Percentiles rank a stretch among this genome's conserved stretches.
Conservation (phyloP, 371 early-diverging fungal genomes). For the Smittium culicis region DNA sequence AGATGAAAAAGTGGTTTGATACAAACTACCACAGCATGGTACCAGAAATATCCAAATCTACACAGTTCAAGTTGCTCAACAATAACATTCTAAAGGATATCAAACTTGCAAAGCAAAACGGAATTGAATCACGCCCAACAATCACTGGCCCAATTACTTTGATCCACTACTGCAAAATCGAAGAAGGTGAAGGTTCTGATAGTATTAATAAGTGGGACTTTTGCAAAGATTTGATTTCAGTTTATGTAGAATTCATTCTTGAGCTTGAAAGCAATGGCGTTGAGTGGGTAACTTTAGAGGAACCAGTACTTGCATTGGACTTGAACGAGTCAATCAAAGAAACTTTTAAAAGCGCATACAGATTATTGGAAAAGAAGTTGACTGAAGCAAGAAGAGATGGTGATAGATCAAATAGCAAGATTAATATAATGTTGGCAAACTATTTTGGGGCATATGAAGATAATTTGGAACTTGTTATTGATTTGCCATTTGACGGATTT, state of each 20-base stretch:
- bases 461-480: slow-evolving; percentile 50
- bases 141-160: slow-evolving; percentile 84
- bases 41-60: slow-evolving; percentile 66
- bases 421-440: slow-evolving; percentile 56
- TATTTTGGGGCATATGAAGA: slow-evolving; percentile 81
- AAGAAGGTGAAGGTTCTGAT: slow-evolving; percentile 35
- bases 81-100: slow-evolving; percentile 72
- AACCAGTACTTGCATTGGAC: slow-evolving; percentile 75
- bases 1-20: slow-evolving; percentile 95
- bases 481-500: slow-evolving; percentile 61
- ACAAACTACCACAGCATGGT: slow-evolving; percentile 86
- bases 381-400: neutral
- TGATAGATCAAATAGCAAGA: slow-evolving; percentile 31
- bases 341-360: slow-evolving; percentile 47
- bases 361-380: slow-evolving; percentile 16
- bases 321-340: slow-evolving; percentile 35
- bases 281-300: slow-evolving; percentile 85
- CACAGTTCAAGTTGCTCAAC: slow-evolving; percentile 52
- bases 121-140: slow-evolving; percentile 80
- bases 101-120: slow-evolving; percentile 80
- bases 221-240: slow-evolving; percentile 57
- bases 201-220: slow-evolving; percentile 55
- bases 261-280: slow-evolving; percentile 75
- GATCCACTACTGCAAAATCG: slow-evolving; percentile 69
- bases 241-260: slow-evolving; percentile 59